Conservation (phyloP, 352 stramenopile species). For the Saprolegnia diclina region DNA sequence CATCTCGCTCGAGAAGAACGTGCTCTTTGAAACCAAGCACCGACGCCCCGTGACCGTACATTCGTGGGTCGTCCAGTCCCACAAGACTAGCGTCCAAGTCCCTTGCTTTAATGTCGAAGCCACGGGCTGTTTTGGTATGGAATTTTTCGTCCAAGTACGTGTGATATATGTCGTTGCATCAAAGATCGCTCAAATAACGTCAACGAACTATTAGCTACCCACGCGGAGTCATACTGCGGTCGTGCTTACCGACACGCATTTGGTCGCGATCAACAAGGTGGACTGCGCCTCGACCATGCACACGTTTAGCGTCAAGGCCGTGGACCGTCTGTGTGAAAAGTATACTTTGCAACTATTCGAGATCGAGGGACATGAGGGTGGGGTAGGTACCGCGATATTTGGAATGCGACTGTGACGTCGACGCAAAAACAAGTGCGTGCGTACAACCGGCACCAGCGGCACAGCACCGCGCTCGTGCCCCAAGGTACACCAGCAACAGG, state of each 20-base stretch:
- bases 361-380: neutral
- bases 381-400: conserved; percentile 38
- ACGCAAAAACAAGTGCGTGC: conserved; percentile 7
- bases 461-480: conserved; percentile 33
- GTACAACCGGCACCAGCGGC: conserved; percentile 36
- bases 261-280: conserved; percentile 60
- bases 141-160: conserved; percentile 55
- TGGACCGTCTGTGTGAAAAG: conserved; percentile 54
- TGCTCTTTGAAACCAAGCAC: conserved; percentile 62
- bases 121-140: conserved; percentile 58
- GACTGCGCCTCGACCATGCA: conserved; percentile 72
- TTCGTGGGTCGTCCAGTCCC: conserved; percentile 50
- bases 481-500: conserved; percentile 25
- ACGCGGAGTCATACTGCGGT: conserved; percentile 50
- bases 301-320: conserved; percentile 53
- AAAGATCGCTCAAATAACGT: too few relatives aligned
- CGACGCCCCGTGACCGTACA: conserved; percentile 49
- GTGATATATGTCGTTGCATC: too few relatives aligned
- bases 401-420: conserved; percentile 14
- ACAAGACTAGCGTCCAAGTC: conserved; percentile 44
- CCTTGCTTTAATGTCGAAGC: conserved; percentile 46
- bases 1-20: conserved; percentile 56
- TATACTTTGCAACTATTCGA: conserved; percentile 33
- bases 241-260: conserved; percentile 46
- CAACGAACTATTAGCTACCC: conserved; percentile 34